Conservation (phyloP, 805 yeast genomes). For the Myxozyma vanderwaltii region DNA sequence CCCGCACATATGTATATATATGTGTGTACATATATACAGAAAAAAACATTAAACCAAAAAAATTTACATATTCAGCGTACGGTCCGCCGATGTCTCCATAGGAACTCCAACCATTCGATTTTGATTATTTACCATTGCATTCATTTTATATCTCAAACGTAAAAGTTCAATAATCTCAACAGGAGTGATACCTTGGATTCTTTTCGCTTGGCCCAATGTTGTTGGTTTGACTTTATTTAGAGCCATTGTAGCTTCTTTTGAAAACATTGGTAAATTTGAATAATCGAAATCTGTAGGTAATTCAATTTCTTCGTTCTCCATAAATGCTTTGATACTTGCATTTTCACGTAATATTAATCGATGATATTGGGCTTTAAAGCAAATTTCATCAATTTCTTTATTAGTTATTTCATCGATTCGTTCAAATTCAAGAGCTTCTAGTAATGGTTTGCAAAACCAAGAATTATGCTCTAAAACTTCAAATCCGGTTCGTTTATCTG, state of each 20-base stretch:
- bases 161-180: conserved; percentile 84
- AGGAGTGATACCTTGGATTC: conserved; percentile 94
- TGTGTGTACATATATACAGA: no score
- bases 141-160: background rate
- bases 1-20: no score
- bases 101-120: no score
- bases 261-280: conserved; percentile 50
- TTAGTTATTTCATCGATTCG: conserved; percentile 44
- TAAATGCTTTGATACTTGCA: conserved; percentile 71
- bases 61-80: background rate
- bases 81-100: no score
- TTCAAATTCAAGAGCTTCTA: conserved; percentile 44
- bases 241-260: conserved; percentile 41
- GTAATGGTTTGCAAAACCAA: conserved; percentile 34
- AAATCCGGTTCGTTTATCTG: conserved; percentile 63
- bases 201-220: conserved; percentile 91
- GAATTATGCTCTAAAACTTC: conserved; percentile 65
- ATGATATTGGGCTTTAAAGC: conserved; percentile 79
- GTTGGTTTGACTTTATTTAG: conserved; percentile 78
- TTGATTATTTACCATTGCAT: no score
- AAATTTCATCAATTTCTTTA: conserved; percentile 60
- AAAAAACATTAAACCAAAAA: no score
- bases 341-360: conserved; percentile 77
- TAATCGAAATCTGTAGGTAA: conserved; percentile 75
- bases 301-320: conserved; percentile 73